A percentile compares a stretch with the other conserved stretches of the same genome.
Evolutionary conservation across 306 rosid species (phyloP).

Genomic region (barrel medic (Medicago truncatula)): MtrunA17r5.0-ANR NC_053046.1:31528001-31528500

Average conservation of each 20-base stretch:
- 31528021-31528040: constrained; percentile 87
- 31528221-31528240: constrained; percentile 23
- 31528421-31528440: too few relatives aligned
- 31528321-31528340: constrained; percentile 24
- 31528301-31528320: constrained; percentile 28
- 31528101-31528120: constrained; percentile 54
- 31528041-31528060: constrained; percentile 94
- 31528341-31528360: not conserved
- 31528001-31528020: constrained; percentile 85
- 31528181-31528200: constrained; percentile 10
- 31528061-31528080: constrained; percentile 79
- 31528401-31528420: too few relatives aligned
- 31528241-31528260: constrained; percentile 9
- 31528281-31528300: constrained; percentile 2
- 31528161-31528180: constrained; percentile 22
- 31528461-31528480: too few relatives aligned
- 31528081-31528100: constrained; percentile 67
- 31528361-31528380: not conserved
- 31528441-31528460: too few relatives aligned
- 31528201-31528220: constrained; percentile 10
- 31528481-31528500: too few relatives aligned
- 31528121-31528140: constrained; percentile 38
- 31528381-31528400: not conserved
- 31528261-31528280: not conserved
- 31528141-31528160: constrained; percentile 8